A percentile compares a stretch with the other conserved stretches of the same genome.
phyloP scores from a whole-genome alignment of 2,329 filamentous ascomycete genomes.

The Fusarium irregulare region DNA sequence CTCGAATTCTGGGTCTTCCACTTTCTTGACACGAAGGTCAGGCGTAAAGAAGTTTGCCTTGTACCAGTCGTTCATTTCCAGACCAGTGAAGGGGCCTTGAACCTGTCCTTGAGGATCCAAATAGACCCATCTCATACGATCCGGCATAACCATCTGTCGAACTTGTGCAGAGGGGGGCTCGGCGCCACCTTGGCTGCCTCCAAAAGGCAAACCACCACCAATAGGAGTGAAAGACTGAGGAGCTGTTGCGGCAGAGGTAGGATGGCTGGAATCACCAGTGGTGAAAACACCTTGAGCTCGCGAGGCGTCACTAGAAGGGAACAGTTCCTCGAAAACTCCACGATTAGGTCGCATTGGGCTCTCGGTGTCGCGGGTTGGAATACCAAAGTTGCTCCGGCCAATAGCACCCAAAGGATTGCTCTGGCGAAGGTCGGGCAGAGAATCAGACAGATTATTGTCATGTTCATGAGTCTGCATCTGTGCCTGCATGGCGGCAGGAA shows the following conservation, averaged over 20 bases:
- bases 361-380: slow-evolving; percentile 66
- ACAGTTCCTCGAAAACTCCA: slow-evolving; percentile 67
- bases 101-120: slow-evolving; percentile 91
- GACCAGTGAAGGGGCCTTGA: slow-evolving; percentile 93
- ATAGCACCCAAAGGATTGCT: slow-evolving; percentile 74
- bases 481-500: slow-evolving; percentile 89
- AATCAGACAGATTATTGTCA: slow-evolving; percentile 68
- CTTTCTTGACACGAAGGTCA: slow-evolving; percentile 92
- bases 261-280: slow-evolving; percentile 53
- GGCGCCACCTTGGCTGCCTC: slow-evolving; percentile 50
- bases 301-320: slow-evolving; percentile 53
- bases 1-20: slow-evolving; percentile 94
- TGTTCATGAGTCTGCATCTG: slow-evolving; percentile 84
- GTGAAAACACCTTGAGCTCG: slow-evolving; percentile 53
- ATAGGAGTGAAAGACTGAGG: slow-evolving; percentile 53
- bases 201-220: slow-evolving; percentile 51
- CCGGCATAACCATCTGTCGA: slow-evolving; percentile 98
- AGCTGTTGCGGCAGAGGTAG: slow-evolving; percentile 48
- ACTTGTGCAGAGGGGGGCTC: slow-evolving; percentile 74
- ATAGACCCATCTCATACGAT: slow-evolving; percentile 98
- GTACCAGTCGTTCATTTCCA: slow-evolving; percentile 99
- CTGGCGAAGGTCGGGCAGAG: slow-evolving; percentile 69
- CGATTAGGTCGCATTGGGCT: slow-evolving; percentile 68
- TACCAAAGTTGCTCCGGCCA: slow-evolving; percentile 69
- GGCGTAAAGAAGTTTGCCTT: slow-evolving; percentile 98